Percentiles rank a stretch among this genome's conserved stretches.
Evolutionary conservation across 176 grass and related monocot genomes (phyloP).

Genomic region (Ananas comosus): DNA sequence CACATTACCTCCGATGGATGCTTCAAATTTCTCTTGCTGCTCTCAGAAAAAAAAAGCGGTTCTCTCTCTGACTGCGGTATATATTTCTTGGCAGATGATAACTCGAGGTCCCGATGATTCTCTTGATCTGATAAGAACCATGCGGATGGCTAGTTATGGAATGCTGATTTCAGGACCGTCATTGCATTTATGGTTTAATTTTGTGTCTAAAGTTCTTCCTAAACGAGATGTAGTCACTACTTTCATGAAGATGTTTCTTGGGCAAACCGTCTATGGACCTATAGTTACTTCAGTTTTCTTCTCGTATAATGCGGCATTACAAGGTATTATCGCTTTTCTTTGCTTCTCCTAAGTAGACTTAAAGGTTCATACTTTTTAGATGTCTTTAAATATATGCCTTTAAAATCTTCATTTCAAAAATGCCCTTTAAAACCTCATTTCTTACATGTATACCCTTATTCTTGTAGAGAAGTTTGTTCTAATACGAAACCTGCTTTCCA

Average conservation of each 20-base stretch:
- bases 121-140: constrained; percentile 53
- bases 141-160: constrained; percentile 84
- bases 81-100: constrained; percentile 53
- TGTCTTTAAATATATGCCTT: too few relatives aligned
- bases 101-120: constrained; percentile 36
- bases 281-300: constrained; percentile 86
- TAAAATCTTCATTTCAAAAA: too few relatives aligned
- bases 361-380: too few relatives aligned
- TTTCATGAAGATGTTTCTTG: constrained; percentile 94
- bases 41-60: constrained; percentile 12
- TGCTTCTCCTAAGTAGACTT: too few relatives aligned
- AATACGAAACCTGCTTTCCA: too few relatives aligned
- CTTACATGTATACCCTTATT: too few relatives aligned
- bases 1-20: neutral
- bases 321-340: constrained; percentile 44
- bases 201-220: constrained; percentile 70
- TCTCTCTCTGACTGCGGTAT: constrained; percentile 10
- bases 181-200: constrained; percentile 91
- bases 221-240: constrained; percentile 72
- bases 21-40: neutral
- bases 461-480: too few relatives aligned
- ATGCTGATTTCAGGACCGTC: constrained; percentile 67
- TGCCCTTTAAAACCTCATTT: too few relatives aligned
- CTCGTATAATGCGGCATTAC: constrained; percentile 79
- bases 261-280: constrained; percentile 86